phyloP scores from a whole-genome alignment of 1,284 basidiomycete species.

The Gymnopus androsaceus region DNA sequence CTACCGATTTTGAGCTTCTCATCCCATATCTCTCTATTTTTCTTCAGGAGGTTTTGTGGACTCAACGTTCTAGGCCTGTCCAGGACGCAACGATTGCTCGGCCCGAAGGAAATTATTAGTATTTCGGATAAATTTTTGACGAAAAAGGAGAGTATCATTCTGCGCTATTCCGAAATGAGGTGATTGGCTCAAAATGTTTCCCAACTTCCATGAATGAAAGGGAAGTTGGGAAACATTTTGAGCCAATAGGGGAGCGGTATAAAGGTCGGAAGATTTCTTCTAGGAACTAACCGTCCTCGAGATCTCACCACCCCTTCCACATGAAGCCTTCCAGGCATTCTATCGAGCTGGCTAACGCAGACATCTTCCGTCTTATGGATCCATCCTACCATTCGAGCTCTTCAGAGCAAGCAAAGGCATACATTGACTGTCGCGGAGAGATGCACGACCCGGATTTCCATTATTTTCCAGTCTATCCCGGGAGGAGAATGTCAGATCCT shows the following conservation, averaged over 20 bases:
- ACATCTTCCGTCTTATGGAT: conserved; percentile 6
- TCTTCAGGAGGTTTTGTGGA: too few relatives aligned
- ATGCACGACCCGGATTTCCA: conserved; percentile 9
- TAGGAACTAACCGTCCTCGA: background rate
- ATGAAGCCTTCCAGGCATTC: background rate
- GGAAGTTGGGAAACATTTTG: background rate
- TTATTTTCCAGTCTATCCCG: background rate
- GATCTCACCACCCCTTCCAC: background rate
- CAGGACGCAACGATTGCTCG: too few relatives aligned
- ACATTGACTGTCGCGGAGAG: background rate
- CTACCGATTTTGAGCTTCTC: background rate
- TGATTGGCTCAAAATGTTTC: background rate
- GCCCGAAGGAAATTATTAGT: background rate
- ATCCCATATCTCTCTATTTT: background rate
- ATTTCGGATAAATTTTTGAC: background rate
- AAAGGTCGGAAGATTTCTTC: background rate
- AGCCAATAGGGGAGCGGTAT: background rate
- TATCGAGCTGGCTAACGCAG: conserved; percentile 1
- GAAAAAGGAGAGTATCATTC: background rate
- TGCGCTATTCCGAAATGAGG: background rate
- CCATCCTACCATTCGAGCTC: background rate
- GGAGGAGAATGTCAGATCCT: conserved; percentile 4
- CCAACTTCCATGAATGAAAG: background rate
- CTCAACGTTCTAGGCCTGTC: too few relatives aligned
- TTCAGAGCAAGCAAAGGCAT: background rate